Evolutionary conservation across 1,139 yeast species (phyloP), one percentile per base, ranked within the genome.

Genomic region (Debaryomycetaceae sp.): DNA sequence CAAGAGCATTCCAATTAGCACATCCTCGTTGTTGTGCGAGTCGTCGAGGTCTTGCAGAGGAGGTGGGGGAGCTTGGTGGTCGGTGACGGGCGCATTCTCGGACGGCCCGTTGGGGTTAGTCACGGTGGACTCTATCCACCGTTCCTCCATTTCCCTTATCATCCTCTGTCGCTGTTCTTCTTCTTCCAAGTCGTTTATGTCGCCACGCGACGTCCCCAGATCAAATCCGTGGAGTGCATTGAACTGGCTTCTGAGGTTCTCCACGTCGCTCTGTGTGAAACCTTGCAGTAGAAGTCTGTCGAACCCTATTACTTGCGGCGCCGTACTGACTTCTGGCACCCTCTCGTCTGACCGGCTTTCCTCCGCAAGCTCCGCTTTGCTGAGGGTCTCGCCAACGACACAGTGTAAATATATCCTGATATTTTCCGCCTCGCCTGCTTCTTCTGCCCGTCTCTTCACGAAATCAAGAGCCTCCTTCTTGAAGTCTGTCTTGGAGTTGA

Each of bases 71-170:
- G 43, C 39, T 20, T 33, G 34, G 8, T 49, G 27, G 24, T 40
- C 46, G 4, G 51, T 13, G 2, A 41, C 22, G 11, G 49, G 37
- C 3, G 56, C 45, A 20, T 37, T 31, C 24, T 44, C 39, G n/a
- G 43, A 37, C 9, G 48, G 43, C 6, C 40, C 41, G 20, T 46
- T 50, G 8, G 33, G 36, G 6, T 55, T 59, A 43, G 65, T 75
- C 6, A 81, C 89, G 0, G 93, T 85, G 41, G 87, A 83, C 56
- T 90, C 95, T 48, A 90, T 87, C 97, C 97, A 90, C 47, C 90
- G 74, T 54, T 90, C 97, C 59, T 90, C 97, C 50, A 89, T 63
- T 50, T 83, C 85, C 42, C 89, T 61, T 5, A 80, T 62, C 34
- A 72, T 72, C 53, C 54, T 59, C 53, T 63, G 68, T 23, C 70